phyloP scores from a whole-genome alignment of 129 eudicot species.

The Helianthus tuberosus region DNA sequence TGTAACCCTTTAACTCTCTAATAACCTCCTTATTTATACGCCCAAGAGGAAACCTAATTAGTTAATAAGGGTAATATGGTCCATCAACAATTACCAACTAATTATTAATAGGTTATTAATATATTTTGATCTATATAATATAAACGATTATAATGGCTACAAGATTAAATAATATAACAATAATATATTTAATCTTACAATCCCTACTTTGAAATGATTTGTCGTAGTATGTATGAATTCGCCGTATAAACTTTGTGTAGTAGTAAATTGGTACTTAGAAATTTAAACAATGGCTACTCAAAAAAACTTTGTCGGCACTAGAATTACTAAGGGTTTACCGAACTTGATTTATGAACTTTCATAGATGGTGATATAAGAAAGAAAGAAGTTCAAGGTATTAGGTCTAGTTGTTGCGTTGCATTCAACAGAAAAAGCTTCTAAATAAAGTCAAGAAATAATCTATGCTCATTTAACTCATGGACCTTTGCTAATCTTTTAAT shows the following conservation, averaged over 20 bases:
- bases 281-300: background rate
- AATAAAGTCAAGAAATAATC: constrained; percentile 23
- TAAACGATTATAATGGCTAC: too few relatives aligned
- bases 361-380: constrained; percentile 1
- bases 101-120: too few relatives aligned
- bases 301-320: background rate
- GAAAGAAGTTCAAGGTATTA: background rate
- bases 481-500: constrained; percentile 16
- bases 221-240: background rate
- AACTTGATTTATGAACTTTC: background rate
- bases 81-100: too few relatives aligned
- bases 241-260: too few relatives aligned
- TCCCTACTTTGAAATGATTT: background rate
- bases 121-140: too few relatives aligned
- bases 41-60: too few relatives aligned
- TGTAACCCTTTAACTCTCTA: too few relatives aligned
- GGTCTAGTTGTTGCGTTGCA: constrained; percentile 33
- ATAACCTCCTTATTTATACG: too few relatives aligned
- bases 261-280: background rate
- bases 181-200: too few relatives aligned
- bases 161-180: too few relatives aligned
- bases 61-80: too few relatives aligned
- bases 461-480: constrained; percentile 33
- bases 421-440: constrained; percentile 23
- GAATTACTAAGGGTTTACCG: background rate